Conservation (phyloP, 495 filamentous ascomycete species). For the Daldinia concentrica region DNA sequence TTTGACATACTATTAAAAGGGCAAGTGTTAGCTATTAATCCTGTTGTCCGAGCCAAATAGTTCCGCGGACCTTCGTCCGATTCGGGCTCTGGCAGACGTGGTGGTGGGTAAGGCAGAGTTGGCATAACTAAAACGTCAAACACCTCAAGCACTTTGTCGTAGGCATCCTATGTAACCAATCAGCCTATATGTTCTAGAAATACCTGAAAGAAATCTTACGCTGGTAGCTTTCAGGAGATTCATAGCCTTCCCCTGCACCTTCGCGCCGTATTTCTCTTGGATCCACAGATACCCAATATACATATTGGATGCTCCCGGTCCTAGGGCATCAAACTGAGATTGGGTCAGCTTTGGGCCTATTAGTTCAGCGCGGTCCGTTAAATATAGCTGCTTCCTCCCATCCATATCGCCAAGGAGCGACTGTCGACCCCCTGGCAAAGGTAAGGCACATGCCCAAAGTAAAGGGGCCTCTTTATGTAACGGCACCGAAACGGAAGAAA, state of each 20-base stretch:
- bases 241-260: constrained; percentile 45
- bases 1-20: constrained; percentile 57
- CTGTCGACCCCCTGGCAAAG: constrained; percentile 41
- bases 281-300: constrained; percentile 48
- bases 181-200: not conserved
- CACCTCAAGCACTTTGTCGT: constrained; percentile 53
- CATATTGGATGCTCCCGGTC: constrained; percentile 48
- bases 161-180: constrained; percentile 47
- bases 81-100: constrained; percentile 29
- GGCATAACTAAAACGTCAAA: constrained; percentile 62
- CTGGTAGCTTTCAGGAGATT: constrained; percentile 43
- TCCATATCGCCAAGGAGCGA: constrained; percentile 44
- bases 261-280: constrained; percentile 43
- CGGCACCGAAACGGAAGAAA: constrained; percentile 63
- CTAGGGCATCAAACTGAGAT: constrained; percentile 49
- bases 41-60: constrained; percentile 54
- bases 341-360: constrained; percentile 46
- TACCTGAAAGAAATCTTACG: constrained; percentile 6
- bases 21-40: constrained; percentile 63
- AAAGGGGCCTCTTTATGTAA: constrained; percentile 58
- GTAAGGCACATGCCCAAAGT: constrained; percentile 57
- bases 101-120: constrained; percentile 49
- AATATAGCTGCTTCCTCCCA: constrained; percentile 48
- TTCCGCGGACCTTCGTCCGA: constrained; percentile 48
- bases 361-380: constrained; percentile 43